phyloP scores from a whole-genome alignment of 768 basidiomycete species.

The Fomitopsis pulvina region DNA sequence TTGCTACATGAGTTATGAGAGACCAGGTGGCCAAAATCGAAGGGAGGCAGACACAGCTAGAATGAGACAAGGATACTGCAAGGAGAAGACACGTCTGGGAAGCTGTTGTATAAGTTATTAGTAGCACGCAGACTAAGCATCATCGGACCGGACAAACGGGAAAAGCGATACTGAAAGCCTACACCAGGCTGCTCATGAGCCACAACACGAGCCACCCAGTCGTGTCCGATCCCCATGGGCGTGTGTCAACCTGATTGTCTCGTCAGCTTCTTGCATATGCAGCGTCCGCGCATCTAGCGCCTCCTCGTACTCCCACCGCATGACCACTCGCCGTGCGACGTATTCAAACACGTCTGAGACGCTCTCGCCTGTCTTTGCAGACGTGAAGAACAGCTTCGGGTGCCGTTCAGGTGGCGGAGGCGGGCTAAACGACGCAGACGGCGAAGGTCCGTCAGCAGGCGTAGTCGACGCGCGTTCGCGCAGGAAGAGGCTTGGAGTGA shows the following conservation, averaged over 20 bases:
- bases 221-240: conserved; percentile 1
- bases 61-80: too few species aligned
- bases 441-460: conserved; percentile 15
- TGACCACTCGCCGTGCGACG: conserved; percentile 55
- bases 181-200: background rate
- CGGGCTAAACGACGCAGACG: conserved; percentile 4
- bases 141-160: too few species aligned
- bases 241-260: conserved; percentile 30
- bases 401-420: conserved; percentile 39
- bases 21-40: too few species aligned
- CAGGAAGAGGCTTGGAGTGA: conserved; percentile 53
- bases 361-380: conserved; percentile 72
- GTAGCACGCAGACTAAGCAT: too few species aligned
- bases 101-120: too few species aligned
- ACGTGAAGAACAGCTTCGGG: conserved; percentile 67
- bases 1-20: too few species aligned
- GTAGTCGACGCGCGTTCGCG: conserved; percentile 17
- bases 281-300: conserved; percentile 39
- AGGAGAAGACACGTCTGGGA: too few species aligned
- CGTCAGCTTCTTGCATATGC: conserved; percentile 33
- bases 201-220: conserved; percentile 2
- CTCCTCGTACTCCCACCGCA: conserved; percentile 64
- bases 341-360: conserved; percentile 74
- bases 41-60: too few species aligned
- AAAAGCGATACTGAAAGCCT: too few species aligned